Conservation (phyloP, 352 stramenopile species). For the Pythium periplocum region DNA sequence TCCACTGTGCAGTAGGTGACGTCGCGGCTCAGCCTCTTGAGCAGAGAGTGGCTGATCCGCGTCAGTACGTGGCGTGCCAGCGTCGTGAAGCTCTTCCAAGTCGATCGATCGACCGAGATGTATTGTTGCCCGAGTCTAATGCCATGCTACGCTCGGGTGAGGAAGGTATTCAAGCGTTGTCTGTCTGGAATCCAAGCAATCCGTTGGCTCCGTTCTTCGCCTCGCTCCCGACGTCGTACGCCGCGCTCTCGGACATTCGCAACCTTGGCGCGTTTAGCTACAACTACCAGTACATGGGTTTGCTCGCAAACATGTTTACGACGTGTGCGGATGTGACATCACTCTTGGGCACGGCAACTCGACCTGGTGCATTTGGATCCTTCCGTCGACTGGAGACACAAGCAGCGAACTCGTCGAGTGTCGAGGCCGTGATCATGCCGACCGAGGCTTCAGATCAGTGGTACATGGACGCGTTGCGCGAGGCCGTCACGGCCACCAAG, state of each 20-base stretch:
- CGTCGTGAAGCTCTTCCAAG: conserved; percentile 29
- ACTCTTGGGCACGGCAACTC: conserved; percentile 7
- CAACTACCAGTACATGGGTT: conserved; percentile 78
- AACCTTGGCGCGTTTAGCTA: conserved; percentile 76
- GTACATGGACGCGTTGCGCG: conserved; percentile 51
- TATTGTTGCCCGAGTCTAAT: conserved; percentile 55
- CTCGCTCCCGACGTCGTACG: conserved; percentile 52
- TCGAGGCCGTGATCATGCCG: conserved; percentile 66
- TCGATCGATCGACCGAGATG: conserved; percentile 34
- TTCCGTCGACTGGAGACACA: conserved; percentile 2
- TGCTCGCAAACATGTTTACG: conserved; percentile 70
- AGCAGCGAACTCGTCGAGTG: conserved; percentile 7
- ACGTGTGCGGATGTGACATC: conserved; percentile 48
- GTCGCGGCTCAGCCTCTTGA: conserved; percentile 38
- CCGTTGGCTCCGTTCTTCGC: conserved; percentile 52
- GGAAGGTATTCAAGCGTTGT: conserved; percentile 28
- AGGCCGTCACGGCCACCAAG: conserved; percentile 21
- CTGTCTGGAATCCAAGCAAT: conserved; percentile 48
- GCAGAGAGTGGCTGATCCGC: conserved; percentile 53
- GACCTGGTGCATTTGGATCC: background rate
- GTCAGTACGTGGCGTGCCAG: conserved; percentile 49
- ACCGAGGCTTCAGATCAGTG: conserved; percentile 30
- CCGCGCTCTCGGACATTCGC: conserved; percentile 66
- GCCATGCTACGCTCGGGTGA: conserved; percentile 49
- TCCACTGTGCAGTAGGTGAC: conserved; percentile 77